Evolutionary conservation across 2,329 filamentous ascomycete genomes (phyloP), one percentile per base, ranked within the genome.

Genomic region (Hypoxylon sp.): DNA sequence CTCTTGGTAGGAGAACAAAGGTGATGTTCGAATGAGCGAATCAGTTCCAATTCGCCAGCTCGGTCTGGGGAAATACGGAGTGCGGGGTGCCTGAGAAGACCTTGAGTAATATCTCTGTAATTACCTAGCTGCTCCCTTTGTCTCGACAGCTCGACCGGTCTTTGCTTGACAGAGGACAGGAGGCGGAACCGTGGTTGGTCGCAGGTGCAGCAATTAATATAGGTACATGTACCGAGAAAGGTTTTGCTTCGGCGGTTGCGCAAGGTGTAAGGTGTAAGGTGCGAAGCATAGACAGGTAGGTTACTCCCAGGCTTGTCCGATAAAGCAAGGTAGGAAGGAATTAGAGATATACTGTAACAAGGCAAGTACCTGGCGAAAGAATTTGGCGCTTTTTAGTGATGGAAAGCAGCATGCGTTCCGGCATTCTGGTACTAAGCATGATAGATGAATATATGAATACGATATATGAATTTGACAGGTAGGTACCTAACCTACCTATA

Each of bases 51-150:
- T 55, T 57, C 20, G 42, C 13, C 29, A 15, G 29, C 13, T 33
- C 51, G n/a, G 21, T n/a, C 46, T 63, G 50, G 46, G 46, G 23
- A 56, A 52, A 50, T 40, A n/a, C 26, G 35, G 31, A 40, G 45
- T 60, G 60, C 55, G 61, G 61, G 58, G 61, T 64, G n/a, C 46
- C 43, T 43, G 27, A 29, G 13, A 29, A 29, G 27, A 50, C 23
- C n/a, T 27, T 26, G 31, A 18, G 24, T 45, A 45, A 29, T 29
- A 24, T 54, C 54, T 42, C 48, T 62, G 42, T 24, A 56, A 42
- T 51, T 38, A 40, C 8, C n/a, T 6, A 20, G 55, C 46, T 17
- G 26, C 47, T 52, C 58, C 48, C 58, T 58, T 58, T 58, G 42
- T 55, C 46, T 17, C n/a, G 29, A n/a, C n/a, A n/a, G n/a, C n/a